Base-by-base conservation (phyloP, 306 rosid species). In the Ormosia emarginata region DNA sequence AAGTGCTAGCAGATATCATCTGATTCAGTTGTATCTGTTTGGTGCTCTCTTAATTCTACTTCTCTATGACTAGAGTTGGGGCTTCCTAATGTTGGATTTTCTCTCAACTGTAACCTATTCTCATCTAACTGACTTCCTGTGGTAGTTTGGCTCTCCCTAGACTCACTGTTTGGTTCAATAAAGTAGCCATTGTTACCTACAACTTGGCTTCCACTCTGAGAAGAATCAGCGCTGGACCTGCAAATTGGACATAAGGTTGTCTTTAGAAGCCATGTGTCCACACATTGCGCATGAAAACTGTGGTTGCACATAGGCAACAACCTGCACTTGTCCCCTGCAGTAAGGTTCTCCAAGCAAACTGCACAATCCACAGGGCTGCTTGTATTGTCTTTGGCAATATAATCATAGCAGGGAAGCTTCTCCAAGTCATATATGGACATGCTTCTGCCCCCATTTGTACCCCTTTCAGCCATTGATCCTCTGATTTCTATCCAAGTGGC, bases 341-440 rank as follows among this genome's bases (percentile, higher is more conserved):
- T 78, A 50, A 89, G 86, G 73, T 12, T 85, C 80, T 90, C 94
- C 86, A 92, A 89, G 67, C 97, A 92, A 77, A 92, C 88, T n/a
- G 89, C 93, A 78, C 94, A 92, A 7, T 85, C 86, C 80, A 79
- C 80, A 8, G 89, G 79, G 74, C 89, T 85, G 44, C 85, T 76
- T 71, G 37, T 72, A 13, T 53, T 69, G 57, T 84, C 92, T 55
- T 75, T 64, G 4, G 82, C 87, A 61, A 36, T 75, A 33, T 90
- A 92, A 34, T 90, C 78, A 82, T 73, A 89, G 79, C 89, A 85
- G 2, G 97, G 93, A 82, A 92, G 94, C 85, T 88, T 90, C 71
- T 89, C 90, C 59, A 92, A 64, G 56, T 88, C 91, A 30, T 79
- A 67, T 12, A 47, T 85, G 7, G 90, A 86, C 90, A 90, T 83